Conservation (phyloP, 371 early-diverging fungal genomes). For the Smittium culicis region DNA sequence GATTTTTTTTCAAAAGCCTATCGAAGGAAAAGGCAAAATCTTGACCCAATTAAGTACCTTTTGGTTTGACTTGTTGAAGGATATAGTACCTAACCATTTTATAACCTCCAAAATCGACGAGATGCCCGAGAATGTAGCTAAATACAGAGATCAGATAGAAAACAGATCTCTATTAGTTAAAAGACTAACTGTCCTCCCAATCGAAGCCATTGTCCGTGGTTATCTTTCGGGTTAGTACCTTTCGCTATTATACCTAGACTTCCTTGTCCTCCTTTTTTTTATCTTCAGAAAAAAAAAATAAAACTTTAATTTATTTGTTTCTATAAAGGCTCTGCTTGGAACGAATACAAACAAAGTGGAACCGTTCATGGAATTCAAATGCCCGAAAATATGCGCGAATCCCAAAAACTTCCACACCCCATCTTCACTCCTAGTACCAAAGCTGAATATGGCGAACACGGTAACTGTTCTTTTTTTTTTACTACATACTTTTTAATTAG, state of each 20-base stretch:
- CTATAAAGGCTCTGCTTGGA: conserved; percentile 89
- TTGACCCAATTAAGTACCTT: conserved; percentile 84
- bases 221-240: conserved; percentile 63
- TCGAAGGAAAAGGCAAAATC: conserved; percentile 90
- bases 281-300: too few relatives aligned
- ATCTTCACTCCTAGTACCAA: conserved; percentile 96
- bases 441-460: conserved; percentile 90
- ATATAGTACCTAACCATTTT: conserved; percentile 80
- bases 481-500: too few relatives aligned
- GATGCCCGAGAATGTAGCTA: conserved; percentile 76
- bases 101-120: conserved; percentile 82
- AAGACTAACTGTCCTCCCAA: conserved; percentile 81
- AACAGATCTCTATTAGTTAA: conserved; percentile 84
- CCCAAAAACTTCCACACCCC: conserved; percentile 61
- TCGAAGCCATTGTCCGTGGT: conserved; percentile 96
- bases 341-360: conserved; percentile 80
- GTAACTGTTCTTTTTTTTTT: conserved; percentile 26
- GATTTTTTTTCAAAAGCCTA: conserved; percentile 41
- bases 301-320: too few relatives aligned
- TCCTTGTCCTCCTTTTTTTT: neutral
- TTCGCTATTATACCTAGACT: neutral
- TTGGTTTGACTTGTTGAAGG: conserved; percentile 82
- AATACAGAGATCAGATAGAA: conserved; percentile 73
- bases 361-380: conserved; percentile 84
- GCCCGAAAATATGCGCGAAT: conserved; percentile 65